Percentiles rank a stretch among this genome's conserved stretches.
phyloP scores from a whole-genome alignment of 2,329 filamentous ascomycete species.

The Leptoxyphium fumago region DNA sequence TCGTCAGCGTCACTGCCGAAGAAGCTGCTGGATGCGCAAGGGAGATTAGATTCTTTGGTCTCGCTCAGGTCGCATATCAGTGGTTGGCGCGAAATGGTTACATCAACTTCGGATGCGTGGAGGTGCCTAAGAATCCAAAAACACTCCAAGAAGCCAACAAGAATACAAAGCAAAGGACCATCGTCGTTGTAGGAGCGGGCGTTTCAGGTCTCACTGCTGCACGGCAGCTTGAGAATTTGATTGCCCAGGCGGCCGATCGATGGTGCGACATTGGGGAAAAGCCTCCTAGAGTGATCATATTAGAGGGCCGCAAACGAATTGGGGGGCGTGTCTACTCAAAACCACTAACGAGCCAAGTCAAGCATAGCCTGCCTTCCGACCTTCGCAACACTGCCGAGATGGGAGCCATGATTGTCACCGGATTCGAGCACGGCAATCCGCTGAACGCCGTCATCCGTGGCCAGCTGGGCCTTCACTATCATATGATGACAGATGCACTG shows the following conservation, averaged over 20 bases:
- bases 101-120: conserved; percentile 90
- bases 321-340: conserved; percentile 91
- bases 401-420: conserved; percentile 96
- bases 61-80: conserved; percentile 77
- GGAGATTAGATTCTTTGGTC: conserved; percentile 75
- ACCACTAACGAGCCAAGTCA: conserved; percentile 45
- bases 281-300: conserved; percentile 58
- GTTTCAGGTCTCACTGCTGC: conserved; percentile 87
- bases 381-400: conserved; percentile 76
- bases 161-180: conserved; percentile 48
- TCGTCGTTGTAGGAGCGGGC: conserved; percentile 85
- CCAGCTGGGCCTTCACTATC: conserved; percentile 76
- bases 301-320: conserved; percentile 77
- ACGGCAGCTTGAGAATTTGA: conserved; percentile 75
- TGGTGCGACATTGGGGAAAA: conserved; percentile 52
- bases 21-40: conserved; percentile 84
- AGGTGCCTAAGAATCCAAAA: conserved; percentile 38
- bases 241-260: conserved; percentile 59
- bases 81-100: conserved; percentile 86
- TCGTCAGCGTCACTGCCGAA: conserved; percentile 64
- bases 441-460: conserved; percentile 81
- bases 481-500: conserved; percentile 62
- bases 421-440: conserved; percentile 90
- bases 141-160: conserved; percentile 26
- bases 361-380: conserved; percentile 34